Evolutionary conservation across 2,329 filamentous ascomycete species (phyloP).

Genomic region (Colletotrichum shisoi): DNA sequence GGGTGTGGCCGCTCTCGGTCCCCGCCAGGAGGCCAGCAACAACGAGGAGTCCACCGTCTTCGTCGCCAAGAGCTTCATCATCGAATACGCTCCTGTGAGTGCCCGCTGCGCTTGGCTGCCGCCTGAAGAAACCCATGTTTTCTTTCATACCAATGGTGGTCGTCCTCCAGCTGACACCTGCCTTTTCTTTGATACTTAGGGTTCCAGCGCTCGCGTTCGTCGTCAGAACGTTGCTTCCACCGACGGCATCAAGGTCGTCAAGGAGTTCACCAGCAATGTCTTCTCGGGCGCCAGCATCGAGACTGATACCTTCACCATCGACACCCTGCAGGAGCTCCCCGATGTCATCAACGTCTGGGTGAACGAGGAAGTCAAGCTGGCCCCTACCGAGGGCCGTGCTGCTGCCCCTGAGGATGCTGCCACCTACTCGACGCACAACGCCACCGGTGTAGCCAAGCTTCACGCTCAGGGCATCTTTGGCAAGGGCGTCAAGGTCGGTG

Average conservation of each 20-base stretch:
- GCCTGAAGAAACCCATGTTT: slow-evolving; percentile 1
- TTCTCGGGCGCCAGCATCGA: slow-evolving; percentile 46
- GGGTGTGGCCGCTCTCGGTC: slow-evolving; percentile 20
- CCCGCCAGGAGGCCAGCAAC: slow-evolving; percentile 19
- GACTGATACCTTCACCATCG: slow-evolving; percentile 43
- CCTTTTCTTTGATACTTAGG: slow-evolving; percentile 8
- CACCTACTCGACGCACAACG: slow-evolving; percentile 48
- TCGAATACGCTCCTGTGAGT: slow-evolving; percentile 42
- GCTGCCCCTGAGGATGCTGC: slow-evolving; percentile 30
- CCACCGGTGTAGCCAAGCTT: slow-evolving; percentile 52
- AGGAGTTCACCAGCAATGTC: slow-evolving; percentile 43
- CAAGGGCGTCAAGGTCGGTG: slow-evolving; percentile 51
- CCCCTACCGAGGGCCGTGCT: slow-evolving; percentile 32
- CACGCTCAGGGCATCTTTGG: slow-evolving; percentile 51
- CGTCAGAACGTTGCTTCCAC: slow-evolving; percentile 41
- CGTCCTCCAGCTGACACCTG: slow-evolving; percentile 23
- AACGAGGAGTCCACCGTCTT: slow-evolving; percentile 2
- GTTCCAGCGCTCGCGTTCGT: slow-evolving; percentile 32
- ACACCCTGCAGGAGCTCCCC: slow-evolving; percentile 47
- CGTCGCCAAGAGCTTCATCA: slow-evolving; percentile 41
- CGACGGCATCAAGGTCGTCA: slow-evolving; percentile 41
- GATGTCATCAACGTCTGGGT: slow-evolving; percentile 51
- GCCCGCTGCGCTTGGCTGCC: slow-evolving; percentile 31
- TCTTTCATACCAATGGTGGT: slow-evolving; percentile 2
- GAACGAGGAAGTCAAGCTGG: slow-evolving; percentile 40